Base-by-base conservation (phyloP, 176 grass and related monocot species). In the Triticum dicoccoides region DNA sequence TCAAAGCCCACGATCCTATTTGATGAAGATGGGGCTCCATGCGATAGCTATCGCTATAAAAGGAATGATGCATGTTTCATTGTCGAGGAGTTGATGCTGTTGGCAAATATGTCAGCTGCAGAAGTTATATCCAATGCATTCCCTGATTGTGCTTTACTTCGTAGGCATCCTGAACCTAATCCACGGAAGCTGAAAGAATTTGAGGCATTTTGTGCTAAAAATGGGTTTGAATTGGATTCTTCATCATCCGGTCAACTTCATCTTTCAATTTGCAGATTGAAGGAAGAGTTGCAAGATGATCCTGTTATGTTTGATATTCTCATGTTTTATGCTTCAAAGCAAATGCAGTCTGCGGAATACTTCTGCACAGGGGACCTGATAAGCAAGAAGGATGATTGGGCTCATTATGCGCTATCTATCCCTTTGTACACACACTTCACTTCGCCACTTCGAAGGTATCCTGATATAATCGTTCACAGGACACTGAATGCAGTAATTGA, bases 401-500 rank as follows among this genome's bases (percentile, higher is more conserved):
- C 85, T 42, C 97, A 98, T 85, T 98, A 96, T 91, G 86, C 90
- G 5, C 49, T 98, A 27, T 92, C 97, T 67, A 70, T 91, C 72
- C 97, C 97, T 69, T 86, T 91, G 4, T 98, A 96, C 51, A 96
- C 97, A 47, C 97, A 98, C 90, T 98, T 98, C 51, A 98, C 94
- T 65, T 98, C 97, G 11, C 97, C 97, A 20, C 89, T 98, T 75
- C 78, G 94, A 86, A 92, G 97, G 85, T 98, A 98, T 81, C 88
- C 97, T 82, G 97, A 98, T 90, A 92, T 98, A 87, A 86, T 98
- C 86, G 97, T 98, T 74, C 97, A 98, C 75, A 91, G 94, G 82
- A 96, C 85, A 82, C 80, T 98, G 70, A 91, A 79, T 86, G 97
- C 97, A 41, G 90, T 91, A 74, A 74, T 96, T 73, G 93, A 94